Base-by-base conservation (phyloP, 176 grass and related monocot genomes). In the Aegilops tauschii region DNA sequence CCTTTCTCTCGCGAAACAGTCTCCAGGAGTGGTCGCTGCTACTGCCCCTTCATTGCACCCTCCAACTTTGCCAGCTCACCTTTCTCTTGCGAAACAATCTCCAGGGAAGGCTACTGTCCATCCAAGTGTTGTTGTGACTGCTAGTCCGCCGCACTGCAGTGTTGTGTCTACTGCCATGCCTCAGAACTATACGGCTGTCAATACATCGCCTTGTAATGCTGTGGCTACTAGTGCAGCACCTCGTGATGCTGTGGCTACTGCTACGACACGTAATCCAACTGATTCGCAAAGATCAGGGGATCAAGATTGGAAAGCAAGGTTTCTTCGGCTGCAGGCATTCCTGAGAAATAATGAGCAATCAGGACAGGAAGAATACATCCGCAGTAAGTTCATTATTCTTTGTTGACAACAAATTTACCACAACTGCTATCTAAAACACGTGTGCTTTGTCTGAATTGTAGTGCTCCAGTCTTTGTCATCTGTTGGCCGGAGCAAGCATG, bases 381-480 rank as follows among this genome's bases (percentile, higher is more conserved):
- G 39, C 70, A 90, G 97, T 99, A 96, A 94, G 97, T 86, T 71
- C 49, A 40, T 9, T 32, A 31, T 54, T 18, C 68, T 85, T 32
- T 72, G n/a, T 39, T 80, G 61, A 64, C 12, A 84, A 37, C 45
- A 76, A 76, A 77, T 49, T 86, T 27, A 76, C 54, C 0, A 1
- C 23, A 29, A 40, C 50, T 64, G 30, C 2, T 84, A 78, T 86
- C 75, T 87, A 72, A 87, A 58, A 20, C 1, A 35, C 3, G 37
- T 85, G 25, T 61, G 56, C 20, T 83, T 64, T 87, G 72, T 42
- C 35, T 61, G 56, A 80, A 76, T 82, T 87, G 61, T 78, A 98
- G 94, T 87, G 87, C 92, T 98, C 75, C 80, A 87, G 61, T 96
- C 94, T 36, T 87, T 96, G 69, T 94, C 97, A 81, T 73, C 97